Base-by-base conservation (phyloP, 352 stramenopile genomes). In the Phytophthora tentaculata region DNA sequence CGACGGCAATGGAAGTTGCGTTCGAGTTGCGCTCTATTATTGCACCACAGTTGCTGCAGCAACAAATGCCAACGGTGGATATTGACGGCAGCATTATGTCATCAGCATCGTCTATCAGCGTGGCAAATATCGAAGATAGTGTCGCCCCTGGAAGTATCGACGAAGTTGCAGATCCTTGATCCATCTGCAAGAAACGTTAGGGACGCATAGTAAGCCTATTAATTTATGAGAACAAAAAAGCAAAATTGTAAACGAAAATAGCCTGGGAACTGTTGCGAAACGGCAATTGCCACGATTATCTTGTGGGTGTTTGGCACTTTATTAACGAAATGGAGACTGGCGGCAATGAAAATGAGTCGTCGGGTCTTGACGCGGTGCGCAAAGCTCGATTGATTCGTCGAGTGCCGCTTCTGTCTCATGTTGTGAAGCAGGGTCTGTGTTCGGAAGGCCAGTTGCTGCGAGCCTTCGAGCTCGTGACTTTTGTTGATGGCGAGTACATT, bases 1-100 rank as follows among this genome's bases (percentile, higher is more conserved):
- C 86, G 7, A 93, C 81, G 3, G 86, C 84, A 17, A 84, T 90
- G 76, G 73, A 93, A 56, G 80, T 90, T 17, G 79, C 82, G 8
- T 91, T 85, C 53, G 80, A 84, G 47, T 59, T 93, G 39, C 83
- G 85, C 5, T 83, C 80, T 7, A 76, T 73, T 47, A 77, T 92
- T 22, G 76, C 74, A 17, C 80, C 80, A 13, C 49, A 83, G 54
- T 53, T 90, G 28, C 69, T 75, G 9, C 61, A 71, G 23, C 72
- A 76, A 22, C 64, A 50, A 39, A 56, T 69, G n/a, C 45, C 51
- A 17, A 59, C 56, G 22, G 44, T 56, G n/a, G 49, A 55, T 51
- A 59, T 54, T 32, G 52, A 45, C 26, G 61, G n/a, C 39, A 75
- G 32, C 35, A 66, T 65, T 32, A 37, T 65, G 14, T 56, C 69